Conservation (phyloP, 805 yeast genomes). For the Candida alai region DNA sequence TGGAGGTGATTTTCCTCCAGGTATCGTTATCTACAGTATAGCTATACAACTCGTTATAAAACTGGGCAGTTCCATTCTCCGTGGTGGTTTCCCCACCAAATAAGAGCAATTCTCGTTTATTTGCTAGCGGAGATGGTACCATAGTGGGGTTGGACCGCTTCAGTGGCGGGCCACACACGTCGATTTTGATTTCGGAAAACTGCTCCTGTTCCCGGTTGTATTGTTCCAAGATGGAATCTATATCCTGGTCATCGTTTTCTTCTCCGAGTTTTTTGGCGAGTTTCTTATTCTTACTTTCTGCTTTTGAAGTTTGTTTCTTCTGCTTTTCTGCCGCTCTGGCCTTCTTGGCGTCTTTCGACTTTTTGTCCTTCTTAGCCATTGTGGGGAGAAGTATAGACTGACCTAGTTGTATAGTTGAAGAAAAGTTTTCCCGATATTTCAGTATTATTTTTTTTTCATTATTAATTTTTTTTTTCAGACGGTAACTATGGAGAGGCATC, state of each 20-base stretch:
- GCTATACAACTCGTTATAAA: slow-evolving; percentile 76
- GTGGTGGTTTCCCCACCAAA: slow-evolving; percentile 83
- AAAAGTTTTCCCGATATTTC: too few species aligned
- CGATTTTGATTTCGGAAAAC: slow-evolving; percentile 67
- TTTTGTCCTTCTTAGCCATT: slow-evolving; percentile 90
- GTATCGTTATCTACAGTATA: slow-evolving; percentile 72
- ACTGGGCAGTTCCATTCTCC: slow-evolving; percentile 49
- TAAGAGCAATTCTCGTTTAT: slow-evolving; percentile 70
- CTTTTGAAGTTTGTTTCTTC: slow-evolving; percentile 70
- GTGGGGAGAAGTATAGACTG: too few species aligned
- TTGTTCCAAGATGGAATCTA: slow-evolving; percentile 76
- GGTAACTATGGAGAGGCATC: too few species aligned
- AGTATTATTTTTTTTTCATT: too few species aligned
- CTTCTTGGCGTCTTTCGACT: slow-evolving; percentile 87
- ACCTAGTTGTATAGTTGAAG: too few species aligned
- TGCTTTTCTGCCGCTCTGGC: slow-evolving; percentile 81
- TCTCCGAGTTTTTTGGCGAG: slow-evolving; percentile 70
- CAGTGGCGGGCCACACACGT: slow-evolving; percentile 51
- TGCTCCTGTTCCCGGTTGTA: slow-evolving; percentile 77
- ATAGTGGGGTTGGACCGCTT: slow-evolving; percentile 71
- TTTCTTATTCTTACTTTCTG: slow-evolving; percentile 72
- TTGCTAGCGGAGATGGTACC: slow-evolving; percentile 71
- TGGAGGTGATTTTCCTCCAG: slow-evolving; percentile 78
- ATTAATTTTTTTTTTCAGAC: too few species aligned
- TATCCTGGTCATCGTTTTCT: slow-evolving; percentile 79